These are phyloP conservation scores for Salvia miltiorrhiza DNA, from an alignment of 257 asterid genomes.

Conservation along the genomic window DNA sequence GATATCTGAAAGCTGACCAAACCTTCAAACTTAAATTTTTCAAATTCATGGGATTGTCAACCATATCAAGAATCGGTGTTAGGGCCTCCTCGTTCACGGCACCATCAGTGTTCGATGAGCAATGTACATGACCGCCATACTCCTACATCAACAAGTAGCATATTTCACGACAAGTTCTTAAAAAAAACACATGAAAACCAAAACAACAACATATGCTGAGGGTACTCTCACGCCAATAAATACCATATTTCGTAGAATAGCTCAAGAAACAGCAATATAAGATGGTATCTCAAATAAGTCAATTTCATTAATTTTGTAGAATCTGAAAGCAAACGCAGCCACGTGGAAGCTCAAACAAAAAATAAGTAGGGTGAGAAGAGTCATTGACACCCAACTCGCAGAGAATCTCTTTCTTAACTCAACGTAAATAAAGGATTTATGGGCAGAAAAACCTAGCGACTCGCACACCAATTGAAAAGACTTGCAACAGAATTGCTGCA, in stretches of 20 bases:
- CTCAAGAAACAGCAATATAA: not conserved
- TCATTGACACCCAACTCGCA: not conserved
- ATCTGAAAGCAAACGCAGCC: not conserved
- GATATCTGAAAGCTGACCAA: not conserved
- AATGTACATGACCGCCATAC: constrained; percentile 29
- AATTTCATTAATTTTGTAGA: not conserved
- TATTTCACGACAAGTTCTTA: not conserved
- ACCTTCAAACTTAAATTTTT: constrained; percentile 77
- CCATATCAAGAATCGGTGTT: constrained; percentile 72
- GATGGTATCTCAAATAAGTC: not conserved
- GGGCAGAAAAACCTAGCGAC: not conserved
- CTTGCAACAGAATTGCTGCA: not conserved
- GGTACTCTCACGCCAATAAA: not conserved
- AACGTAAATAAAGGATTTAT: not conserved
- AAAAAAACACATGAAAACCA: not conserved
- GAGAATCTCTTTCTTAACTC: not conserved
- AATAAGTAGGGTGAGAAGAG: not conserved
- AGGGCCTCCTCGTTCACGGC: constrained; percentile 39
- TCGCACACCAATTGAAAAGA: not conserved
- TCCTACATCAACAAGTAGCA: constrained; percentile 43
- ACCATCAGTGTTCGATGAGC: constrained; percentile 37
- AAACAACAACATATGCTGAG: not conserved
- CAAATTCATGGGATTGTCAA: constrained; percentile 69
- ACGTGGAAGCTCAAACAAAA: not conserved
- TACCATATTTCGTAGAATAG: not conserved